phyloP scores from a whole-genome alignment of 306 rosid species.

The Trifolium fragiferum region DNA sequence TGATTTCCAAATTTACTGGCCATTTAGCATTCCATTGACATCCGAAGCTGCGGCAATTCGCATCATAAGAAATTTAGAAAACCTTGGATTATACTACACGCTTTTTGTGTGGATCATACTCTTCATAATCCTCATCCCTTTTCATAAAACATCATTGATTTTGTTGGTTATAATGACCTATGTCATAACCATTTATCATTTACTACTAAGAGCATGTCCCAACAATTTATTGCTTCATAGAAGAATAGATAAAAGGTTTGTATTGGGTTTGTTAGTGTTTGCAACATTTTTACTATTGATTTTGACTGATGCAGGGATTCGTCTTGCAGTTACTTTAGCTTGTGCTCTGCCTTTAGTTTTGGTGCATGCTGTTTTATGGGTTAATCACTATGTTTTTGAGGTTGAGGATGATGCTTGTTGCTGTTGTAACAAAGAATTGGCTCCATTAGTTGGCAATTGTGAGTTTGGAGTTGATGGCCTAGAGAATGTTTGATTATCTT shows the following conservation, averaged over 20 bases:
- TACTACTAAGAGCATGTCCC: slow-evolving; percentile 52
- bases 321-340: slow-evolving; percentile 56
- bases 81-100: slow-evolving; percentile 52
- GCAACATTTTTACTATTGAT: slow-evolving; percentile 52
- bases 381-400: slow-evolving; percentile 45
- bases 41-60: slow-evolving; percentile 57
- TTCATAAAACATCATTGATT: slow-evolving; percentile 54
- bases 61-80: slow-evolving; percentile 48
- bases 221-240: slow-evolving; percentile 50
- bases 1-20: slow-evolving; percentile 47
- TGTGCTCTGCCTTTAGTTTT: slow-evolving; percentile 53
- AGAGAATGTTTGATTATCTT: slow-evolving; percentile 48
- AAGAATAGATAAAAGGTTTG: slow-evolving; percentile 48
- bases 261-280: slow-evolving; percentile 48
- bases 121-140: slow-evolving; percentile 60
- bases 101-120: slow-evolving; percentile 68
- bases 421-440: slow-evolving; percentile 42
- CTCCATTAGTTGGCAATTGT: slow-evolving; percentile 33
- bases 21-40: slow-evolving; percentile 56
- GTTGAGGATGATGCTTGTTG: slow-evolving; percentile 43
- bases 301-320: slow-evolving; percentile 56
- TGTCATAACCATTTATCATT: slow-evolving; percentile 49
- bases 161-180: slow-evolving; percentile 54
- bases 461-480: slow-evolving; percentile 14
- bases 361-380: slow-evolving; percentile 67